Base-by-base conservation (phyloP, 805 yeast genomes). In the Tetrapisispora fleetii region DNA sequence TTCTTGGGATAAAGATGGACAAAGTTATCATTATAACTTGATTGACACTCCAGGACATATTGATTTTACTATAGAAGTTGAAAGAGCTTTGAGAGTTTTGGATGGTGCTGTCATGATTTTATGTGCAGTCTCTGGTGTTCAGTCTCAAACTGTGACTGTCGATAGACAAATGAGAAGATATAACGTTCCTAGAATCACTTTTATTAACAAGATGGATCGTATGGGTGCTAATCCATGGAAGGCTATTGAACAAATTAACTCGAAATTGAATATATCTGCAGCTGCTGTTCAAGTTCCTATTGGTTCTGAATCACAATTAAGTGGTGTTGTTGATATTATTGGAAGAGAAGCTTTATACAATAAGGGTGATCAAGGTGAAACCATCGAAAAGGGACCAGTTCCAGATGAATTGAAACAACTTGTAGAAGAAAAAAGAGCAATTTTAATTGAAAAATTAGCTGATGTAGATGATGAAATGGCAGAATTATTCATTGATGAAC, bases 21-120 rank as follows among this genome's bases (percentile, higher is more conserved):
- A 74, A 53, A 74, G 76, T 52, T 91, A 80, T 67, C 96, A 88
- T 67, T 89, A 90, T 74, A 93, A 93, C 67, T 76, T 93, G 68
- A 93, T 93, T 67, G 99, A 93, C 69, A 93, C 99, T 8, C 99
- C 99, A 3, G 99, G 99, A 38, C 99, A 93, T 68, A 93, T 95
- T 68, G 99, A 93, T 68, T 93, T 93, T 75, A 93, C 99, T 47
- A 91, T 93, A 60, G 99, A 93, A 71, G 99, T 93, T 44, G 99
- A 93, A 73, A 81, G 99, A 65, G 99, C 99, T n/a, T 73, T 93
- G 67, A 79, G 99, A 69, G 99, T 93, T 39, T 73, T 93, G 51
- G 99, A 93, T 67, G 99, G 99, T 70, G 99, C 99, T 37, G 98
- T 93, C 44, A 75, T 93, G 54, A 98, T 93, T 48, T 97, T 93